Percentiles rank a stretch among this genome's conserved stretches.
These are phyloP conservation scores for Lactarius deliciosus DNA, from an alignment of 768 basidiomycete genomes.

Conservation along the genomic window DNA sequence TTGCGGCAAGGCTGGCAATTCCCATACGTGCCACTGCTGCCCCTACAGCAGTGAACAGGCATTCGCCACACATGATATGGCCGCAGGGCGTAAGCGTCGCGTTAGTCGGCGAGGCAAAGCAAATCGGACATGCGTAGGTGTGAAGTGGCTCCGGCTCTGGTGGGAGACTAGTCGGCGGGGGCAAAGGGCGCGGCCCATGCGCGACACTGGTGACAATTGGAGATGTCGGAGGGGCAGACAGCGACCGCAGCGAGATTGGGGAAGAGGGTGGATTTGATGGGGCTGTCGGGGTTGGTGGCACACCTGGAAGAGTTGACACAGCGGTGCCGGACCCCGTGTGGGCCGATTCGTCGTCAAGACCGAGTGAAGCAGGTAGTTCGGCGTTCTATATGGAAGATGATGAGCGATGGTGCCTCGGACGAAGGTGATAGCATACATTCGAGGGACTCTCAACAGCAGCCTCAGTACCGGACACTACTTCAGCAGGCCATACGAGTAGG, in stretches of 20 bases:
- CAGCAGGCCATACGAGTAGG: not conserved
- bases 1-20: constrained; percentile 25
- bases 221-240: constrained; percentile 20
- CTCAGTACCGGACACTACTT: not conserved
- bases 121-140: constrained; percentile 29
- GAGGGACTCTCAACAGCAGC: not conserved
- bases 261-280: not conserved
- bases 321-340: not conserved
- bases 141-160: constrained; percentile 25
- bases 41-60: constrained; percentile 29
- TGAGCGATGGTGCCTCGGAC: not conserved
- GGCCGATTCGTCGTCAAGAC: not conserved
- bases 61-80: constrained; percentile 31
- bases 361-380: constrained; percentile 2
- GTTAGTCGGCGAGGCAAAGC: constrained; percentile 27
- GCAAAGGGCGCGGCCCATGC: not conserved
- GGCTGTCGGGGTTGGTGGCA: not conserved
- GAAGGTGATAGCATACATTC: not conserved
- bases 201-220: not conserved
- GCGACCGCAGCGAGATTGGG: constrained; percentile 8
- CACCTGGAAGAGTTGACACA: not conserved
- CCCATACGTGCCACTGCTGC: constrained; percentile 26
- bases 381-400: constrained; percentile 6
- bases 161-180: constrained; percentile 3
- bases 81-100: constrained; percentile 31